phyloP scores from a whole-genome alignment of 2,329 filamentous ascomycete species.

The Diaporthe capsici region DNA sequence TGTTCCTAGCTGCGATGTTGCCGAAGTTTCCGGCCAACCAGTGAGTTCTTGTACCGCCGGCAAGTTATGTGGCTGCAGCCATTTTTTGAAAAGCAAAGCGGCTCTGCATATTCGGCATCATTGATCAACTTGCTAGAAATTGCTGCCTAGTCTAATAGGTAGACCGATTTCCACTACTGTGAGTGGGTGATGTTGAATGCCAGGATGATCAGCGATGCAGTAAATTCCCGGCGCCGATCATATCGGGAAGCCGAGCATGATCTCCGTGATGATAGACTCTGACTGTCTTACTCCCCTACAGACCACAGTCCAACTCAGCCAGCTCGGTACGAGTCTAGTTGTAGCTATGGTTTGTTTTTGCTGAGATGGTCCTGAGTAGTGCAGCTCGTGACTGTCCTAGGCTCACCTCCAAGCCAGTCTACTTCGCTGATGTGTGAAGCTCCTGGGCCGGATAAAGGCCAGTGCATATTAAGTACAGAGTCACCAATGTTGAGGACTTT shows the following conservation, averaged over 20 bases:
- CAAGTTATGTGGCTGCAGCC: not conserved
- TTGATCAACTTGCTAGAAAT: not conserved
- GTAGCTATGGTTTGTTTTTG: not conserved
- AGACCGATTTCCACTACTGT: not conserved
- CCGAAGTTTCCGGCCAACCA: slow-evolving; percentile 4
- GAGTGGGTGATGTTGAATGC: not conserved
- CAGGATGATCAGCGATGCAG: not conserved
- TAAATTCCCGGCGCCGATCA: slow-evolving; percentile 14
- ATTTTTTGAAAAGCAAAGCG: not conserved
- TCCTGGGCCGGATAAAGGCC: not conserved
- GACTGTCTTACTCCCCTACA: too few relatives aligned
- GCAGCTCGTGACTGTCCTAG: not conserved
- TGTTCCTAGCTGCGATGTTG: not conserved
- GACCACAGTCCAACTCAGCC: not conserved
- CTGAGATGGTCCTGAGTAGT: not conserved
- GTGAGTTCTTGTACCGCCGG: too few relatives aligned
- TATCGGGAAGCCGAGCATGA: not conserved
- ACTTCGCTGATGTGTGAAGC: not conserved
- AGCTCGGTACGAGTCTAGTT: not conserved
- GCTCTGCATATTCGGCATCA: not conserved
- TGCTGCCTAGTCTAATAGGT: not conserved
- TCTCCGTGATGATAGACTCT: not conserved
- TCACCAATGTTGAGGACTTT: too few relatives aligned
- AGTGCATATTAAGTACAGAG: not conserved
- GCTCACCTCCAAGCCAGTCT: not conserved